Evolutionary conservation across 805 yeast species (phyloP).

Genomic region (Candida sonorensis): DNA sequence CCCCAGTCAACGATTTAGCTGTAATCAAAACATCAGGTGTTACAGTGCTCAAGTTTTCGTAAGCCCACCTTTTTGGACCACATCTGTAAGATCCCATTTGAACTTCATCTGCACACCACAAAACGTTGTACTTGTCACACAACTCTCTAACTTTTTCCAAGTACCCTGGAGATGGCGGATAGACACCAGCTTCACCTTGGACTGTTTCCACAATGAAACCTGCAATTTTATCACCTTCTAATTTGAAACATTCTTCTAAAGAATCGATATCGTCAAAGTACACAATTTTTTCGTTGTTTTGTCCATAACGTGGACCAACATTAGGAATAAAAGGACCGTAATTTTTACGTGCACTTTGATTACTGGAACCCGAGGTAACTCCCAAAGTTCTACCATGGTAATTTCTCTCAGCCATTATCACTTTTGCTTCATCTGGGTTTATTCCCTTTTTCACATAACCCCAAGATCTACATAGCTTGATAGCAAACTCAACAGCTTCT

Average conservation of each 20-base stretch:
- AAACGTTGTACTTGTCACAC: constrained; percentile 25
- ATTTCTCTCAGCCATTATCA: constrained; percentile 28
- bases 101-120: constrained; percentile 31
- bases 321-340: constrained; percentile 26
- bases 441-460: constrained; percentile 26
- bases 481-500: constrained; percentile 31
- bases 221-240: constrained; percentile 27
- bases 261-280: constrained; percentile 20
- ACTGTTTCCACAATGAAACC: constrained; percentile 32
- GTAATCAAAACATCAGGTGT: constrained; percentile 22
- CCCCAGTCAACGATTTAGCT: constrained; percentile 26
- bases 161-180: constrained; percentile 28
- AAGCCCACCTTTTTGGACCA: constrained; percentile 30
- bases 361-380: constrained; percentile 31
- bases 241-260: constrained; percentile 21
- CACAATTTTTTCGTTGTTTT: constrained; percentile 20
- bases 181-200: constrained; percentile 35
- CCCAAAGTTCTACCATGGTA: constrained; percentile 35
- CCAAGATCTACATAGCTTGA: constrained; percentile 30
- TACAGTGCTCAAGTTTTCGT: constrained; percentile 24
- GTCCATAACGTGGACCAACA: constrained; percentile 24
- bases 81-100: constrained; percentile 31
- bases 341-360: constrained; percentile 28
- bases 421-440: constrained; percentile 19
- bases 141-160: constrained; percentile 26